These are phyloP conservation scores for Jatropha curcas DNA, from an alignment of 345 rosid species.

Conservation along the genomic window DNA sequence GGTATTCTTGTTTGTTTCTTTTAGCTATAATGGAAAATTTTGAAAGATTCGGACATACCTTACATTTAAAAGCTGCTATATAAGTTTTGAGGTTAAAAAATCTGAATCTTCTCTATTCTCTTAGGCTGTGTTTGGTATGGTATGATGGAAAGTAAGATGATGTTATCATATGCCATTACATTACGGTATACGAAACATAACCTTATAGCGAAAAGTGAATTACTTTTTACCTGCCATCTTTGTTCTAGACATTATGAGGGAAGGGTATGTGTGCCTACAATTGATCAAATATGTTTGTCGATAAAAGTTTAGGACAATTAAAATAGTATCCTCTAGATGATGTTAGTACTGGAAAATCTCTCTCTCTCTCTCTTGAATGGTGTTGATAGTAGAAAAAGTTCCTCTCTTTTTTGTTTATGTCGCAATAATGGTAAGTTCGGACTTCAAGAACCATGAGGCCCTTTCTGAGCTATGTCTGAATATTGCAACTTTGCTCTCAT, in stretches of 20 bases:
- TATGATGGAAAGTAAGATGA: background rate
- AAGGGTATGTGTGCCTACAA: background rate
- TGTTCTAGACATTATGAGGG: no score
- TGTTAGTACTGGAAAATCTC: no score
- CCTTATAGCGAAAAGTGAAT: no score
- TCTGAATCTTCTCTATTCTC: background rate
- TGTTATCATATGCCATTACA: background rate
- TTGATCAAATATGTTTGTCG: background rate
- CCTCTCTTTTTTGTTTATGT: no score
- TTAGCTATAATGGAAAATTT: background rate
- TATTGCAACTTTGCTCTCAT: background rate
- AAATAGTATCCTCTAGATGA: no score
- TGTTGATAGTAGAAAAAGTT: no score
- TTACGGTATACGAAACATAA: no score
- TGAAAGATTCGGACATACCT: background rate
- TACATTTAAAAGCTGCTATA: background rate
- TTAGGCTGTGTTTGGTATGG: no score
- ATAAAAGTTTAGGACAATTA: background rate
- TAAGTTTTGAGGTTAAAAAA: background rate
- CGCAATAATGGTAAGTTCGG: no score
- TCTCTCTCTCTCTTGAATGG: no score
- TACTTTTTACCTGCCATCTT: no score
- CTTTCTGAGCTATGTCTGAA: background rate
- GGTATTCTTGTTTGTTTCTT: slow-evolving; percentile 39
- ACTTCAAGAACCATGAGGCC: background rate